Base-by-base conservation (phyloP, 2,329 filamentous ascomycete species). In the Xylaria sp. region DNA sequence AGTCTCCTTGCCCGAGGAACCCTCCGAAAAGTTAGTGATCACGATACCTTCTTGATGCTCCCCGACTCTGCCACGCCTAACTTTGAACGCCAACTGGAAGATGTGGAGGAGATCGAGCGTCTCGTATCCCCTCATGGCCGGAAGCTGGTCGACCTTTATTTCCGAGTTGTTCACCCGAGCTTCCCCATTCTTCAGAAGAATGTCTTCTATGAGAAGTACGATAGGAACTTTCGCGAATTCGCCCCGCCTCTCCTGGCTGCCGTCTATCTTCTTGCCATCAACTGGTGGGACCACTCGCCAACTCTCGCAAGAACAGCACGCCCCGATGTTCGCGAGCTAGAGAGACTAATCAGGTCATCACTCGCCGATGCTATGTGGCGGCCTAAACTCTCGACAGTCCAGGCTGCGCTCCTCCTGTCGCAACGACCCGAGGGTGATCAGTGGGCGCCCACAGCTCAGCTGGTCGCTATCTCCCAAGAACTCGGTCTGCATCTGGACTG, bases 401-500 rank as follows among this genome's bases (percentile, higher is more conserved):
- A 93, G 72, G 90, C 89, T 16, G 89, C 89, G 0, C 76, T 93
- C 37, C 75, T 93, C 11, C 76, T 93, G 11, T 84, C 90, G 10
- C 90, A 93, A 69, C 81, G 88, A 35, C 87, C 88, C 5, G 88
- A 90, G 66, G 86, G 88, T 9, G 88, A 91, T 68, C 88, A 92
- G 55, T 93, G 92, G 85, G 89, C 90, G 1, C 79, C 93, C 59
- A 96, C 92, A 0, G 90, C 90, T 3, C 92, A 96, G 71, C 77
- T 96, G 18, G 91, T 96, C 7, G 92, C 92, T 19, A 86, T 94
- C 48, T 88, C 85, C 0, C 92, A 96, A 72, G 91, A 96, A 73
- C 81, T 97, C 2, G 92, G 92, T 52, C 78, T 97, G 46, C 92
- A 97, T 72, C 84, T 96, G 47, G 91, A 96, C 74, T 96, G 91